A percentile compares a stretch with the other conserved stretches of the same genome.
Conservation (phyloP, 768 basidiomycete genomes). For the Suillus variegatus region DNA sequence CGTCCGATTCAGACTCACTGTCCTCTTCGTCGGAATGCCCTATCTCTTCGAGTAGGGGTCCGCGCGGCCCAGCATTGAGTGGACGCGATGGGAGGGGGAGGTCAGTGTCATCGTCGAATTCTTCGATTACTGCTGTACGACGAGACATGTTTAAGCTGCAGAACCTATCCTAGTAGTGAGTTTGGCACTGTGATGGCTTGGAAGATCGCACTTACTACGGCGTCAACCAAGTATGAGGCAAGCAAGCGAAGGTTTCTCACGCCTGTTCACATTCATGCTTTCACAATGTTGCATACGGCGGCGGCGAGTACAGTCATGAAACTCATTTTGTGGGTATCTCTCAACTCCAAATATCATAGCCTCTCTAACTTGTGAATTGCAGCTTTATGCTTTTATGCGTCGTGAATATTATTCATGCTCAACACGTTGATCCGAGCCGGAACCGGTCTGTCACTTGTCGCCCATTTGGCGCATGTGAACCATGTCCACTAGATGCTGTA, state of each 20-base stretch:
- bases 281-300: conserved; percentile 8
- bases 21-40: conserved; percentile 52
- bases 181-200: not conserved
- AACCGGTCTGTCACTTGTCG: conserved; percentile 39
- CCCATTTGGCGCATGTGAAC: conserved; percentile 60
- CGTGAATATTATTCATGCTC: conserved; percentile 11
- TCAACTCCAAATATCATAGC: not conserved
- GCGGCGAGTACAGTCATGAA: conserved; percentile 15
- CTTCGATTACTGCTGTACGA: conserved; percentile 65
- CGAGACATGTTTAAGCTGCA: conserved; percentile 58
- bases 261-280: conserved; percentile 18
- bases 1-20: conserved; percentile 24
- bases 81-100: conserved; percentile 73
- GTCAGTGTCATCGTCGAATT: conserved; percentile 95
- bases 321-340: conserved; percentile 13
- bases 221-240: not conserved
- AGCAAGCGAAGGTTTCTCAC: conserved; percentile 23
- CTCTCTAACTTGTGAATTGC: not conserved
- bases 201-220: conserved; percentile 4
- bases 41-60: conserved; percentile 81
- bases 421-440: conserved; percentile 9
- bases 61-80: conserved; percentile 64
- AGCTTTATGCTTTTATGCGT: conserved; percentile 19
- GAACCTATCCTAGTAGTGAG: not conserved
- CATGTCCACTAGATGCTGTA: conserved; percentile 65